Evolutionary conservation across 2,329 filamentous ascomycete species (phyloP), one percentile per base, ranked within the genome.

Genomic region (Diplodia scrobiculata): DNA sequence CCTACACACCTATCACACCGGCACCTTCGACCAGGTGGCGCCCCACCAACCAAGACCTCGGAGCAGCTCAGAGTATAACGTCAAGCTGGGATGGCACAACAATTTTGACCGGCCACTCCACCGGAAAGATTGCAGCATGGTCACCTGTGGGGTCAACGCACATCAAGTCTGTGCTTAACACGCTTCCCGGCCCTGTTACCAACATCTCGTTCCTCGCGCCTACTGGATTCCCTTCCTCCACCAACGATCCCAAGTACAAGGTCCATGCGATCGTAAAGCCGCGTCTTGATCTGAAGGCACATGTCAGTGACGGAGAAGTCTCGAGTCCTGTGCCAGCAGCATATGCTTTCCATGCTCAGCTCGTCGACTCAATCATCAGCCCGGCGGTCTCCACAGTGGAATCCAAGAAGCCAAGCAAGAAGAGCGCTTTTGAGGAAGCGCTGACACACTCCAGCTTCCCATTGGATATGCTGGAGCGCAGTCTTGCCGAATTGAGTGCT

Each of bases 31-130:
- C 76, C 9, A 72, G 76, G 27, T 72, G 73, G 74, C 73, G 70
- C 72, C 78, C 86, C 67, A 82, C 84, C 6, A 86, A 88, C 41
- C 80, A 84, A 53, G 87, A 91, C 63, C 83, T 85, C 21, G 91
- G 91, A 13, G 82, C 86, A 13, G 85, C 85, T 3, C 84, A 87
- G 27, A 91, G 89, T 72, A 75, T 97, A 66, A 84, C 85, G 21
- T 78, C 96, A 63, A 93, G 87, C 73, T 93, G 95, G 77, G 94
- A 97, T 75, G 91, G 91, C 29, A 92, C 89, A 51, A 85, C 83
- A 7, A 80, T 97, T 25, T 78, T 97, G 29, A 92, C 92, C 2
- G 93, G 93, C 5, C 93, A 98, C 73, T 81, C 85, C 19, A 90
- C 85, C 71, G 94, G 94, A 60, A 91, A 90, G 72, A 84, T 97